Evolutionary conservation across 2,329 filamentous ascomycete genomes (phyloP), one percentile per base, ranked within the genome.

Genomic region (Pleoardoris graminearum): DNA sequence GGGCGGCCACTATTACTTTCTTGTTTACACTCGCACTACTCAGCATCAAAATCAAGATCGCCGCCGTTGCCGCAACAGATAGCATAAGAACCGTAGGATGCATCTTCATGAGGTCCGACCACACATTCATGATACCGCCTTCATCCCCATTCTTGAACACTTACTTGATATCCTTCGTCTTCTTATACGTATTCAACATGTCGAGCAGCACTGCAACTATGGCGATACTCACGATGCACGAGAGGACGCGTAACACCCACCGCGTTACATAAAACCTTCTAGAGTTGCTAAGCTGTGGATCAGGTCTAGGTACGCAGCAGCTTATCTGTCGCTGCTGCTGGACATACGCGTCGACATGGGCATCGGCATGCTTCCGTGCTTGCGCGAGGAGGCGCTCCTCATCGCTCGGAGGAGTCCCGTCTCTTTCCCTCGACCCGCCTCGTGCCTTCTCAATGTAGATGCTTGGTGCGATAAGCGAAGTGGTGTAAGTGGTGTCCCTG

Each of bases 81-180:
- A 63, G n/a, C 7, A 63, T 30, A 2, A 55, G 41, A 16, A 57
- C 51, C 3, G 58, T 57, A 4, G 60, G 60, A 29, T 53, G 55
- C 25, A 60, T 30, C 36, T 60, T 61, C 53, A 61, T 39, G 3
- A 48, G 50, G 16, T 54, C 41, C 2, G 60, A 57, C 60, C 59
- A 63, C 3, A 61, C 59, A 7, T 56, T 53, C 25, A 58, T 52
- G n/a, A 43, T 55, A 19, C 60, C 60, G 17, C 55, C 61, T 4
- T 59, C 60, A 25, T 55, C 41, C 27, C 41, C 41, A 12, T 44
- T 55, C 1, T 35, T 52, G 14, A 51, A 63, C n/a, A 51, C 39
- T n/a, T 53, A 54, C 19, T 48, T 55, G 16, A 55, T 38, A 27
- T 60, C 33, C 19, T 50, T 55, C 6, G 58, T 63, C 16, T 48